Evolutionary conservation across 208 protist genomes (phyloP).

Genomic region (Acanthamoeba lenticulata): DNA sequence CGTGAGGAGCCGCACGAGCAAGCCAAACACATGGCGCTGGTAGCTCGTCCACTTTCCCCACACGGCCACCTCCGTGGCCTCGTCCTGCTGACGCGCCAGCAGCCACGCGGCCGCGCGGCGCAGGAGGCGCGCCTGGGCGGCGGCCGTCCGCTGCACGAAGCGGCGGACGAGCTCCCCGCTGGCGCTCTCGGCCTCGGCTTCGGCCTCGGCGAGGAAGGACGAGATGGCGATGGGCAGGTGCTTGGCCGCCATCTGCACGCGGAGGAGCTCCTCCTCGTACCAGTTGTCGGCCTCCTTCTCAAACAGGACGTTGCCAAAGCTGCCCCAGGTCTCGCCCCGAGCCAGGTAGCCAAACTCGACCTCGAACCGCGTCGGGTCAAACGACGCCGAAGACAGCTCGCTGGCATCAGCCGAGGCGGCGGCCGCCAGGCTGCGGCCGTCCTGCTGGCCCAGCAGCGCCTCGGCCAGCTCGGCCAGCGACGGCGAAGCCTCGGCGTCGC

Average conservation of each 20-base stretch:
- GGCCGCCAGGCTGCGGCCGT: too few relatives aligned
- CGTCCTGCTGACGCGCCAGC: neutral
- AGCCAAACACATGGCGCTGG: slow-evolving; percentile 26
- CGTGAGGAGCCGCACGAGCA: neutral
- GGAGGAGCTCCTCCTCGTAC: slow-evolving; percentile 54
- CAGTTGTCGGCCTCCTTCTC: slow-evolving; percentile 64
- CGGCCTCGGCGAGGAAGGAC: neutral
- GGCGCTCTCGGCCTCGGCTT: neutral
- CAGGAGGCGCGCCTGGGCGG: neutral
- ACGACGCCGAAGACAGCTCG: too few relatives aligned
- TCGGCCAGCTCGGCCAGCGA: neutral
- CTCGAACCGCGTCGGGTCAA: neutral
- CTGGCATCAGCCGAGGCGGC: too few relatives aligned
- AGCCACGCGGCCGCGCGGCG: neutral
- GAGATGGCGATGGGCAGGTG: slow-evolving; percentile 37
- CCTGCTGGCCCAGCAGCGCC: neutral
- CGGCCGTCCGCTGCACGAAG: neutral
- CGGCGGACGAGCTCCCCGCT: neutral
- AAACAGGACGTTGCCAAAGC: slow-evolving; percentile 25
- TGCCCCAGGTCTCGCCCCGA: neutral
- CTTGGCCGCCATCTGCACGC: slow-evolving; percentile 46
- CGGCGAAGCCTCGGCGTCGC: too few relatives aligned
- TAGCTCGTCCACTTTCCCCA: slow-evolving; percentile 34
- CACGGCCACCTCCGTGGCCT: slow-evolving; percentile 7
- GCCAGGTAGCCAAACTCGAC: neutral